Conservation (phyloP, 2,329 filamentous ascomycete species). For the Penicillium sp. region DNA sequence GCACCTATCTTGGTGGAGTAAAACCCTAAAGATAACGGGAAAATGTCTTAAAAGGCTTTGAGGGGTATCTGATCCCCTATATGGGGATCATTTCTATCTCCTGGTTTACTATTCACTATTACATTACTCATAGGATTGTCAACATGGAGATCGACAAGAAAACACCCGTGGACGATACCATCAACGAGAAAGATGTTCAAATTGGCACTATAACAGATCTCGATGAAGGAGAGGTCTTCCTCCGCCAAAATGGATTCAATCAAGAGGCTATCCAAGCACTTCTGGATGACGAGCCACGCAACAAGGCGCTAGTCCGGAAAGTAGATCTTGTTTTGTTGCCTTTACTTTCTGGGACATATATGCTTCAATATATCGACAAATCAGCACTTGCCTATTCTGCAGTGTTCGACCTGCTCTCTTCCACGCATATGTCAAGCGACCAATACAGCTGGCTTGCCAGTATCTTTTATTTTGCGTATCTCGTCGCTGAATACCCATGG, state of each 20-base stretch:
- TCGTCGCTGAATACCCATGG: slow-evolving; percentile 48
- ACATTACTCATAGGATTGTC: neutral
- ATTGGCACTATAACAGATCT: slow-evolving; percentile 36
- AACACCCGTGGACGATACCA: neutral
- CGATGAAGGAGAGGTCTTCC: slow-evolving; percentile 52
- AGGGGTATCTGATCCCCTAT: neutral
- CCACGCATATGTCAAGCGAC: slow-evolving; percentile 46
- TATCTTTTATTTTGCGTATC: slow-evolving; percentile 56
- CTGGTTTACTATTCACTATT: neutral
- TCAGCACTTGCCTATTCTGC: slow-evolving; percentile 55
- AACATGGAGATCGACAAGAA: slow-evolving; percentile 14
- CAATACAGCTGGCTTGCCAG: slow-evolving; percentile 56
- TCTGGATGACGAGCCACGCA: slow-evolving; percentile 43
- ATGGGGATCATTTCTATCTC: neutral
- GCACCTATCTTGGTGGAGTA: neutral
- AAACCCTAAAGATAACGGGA: slow-evolving; percentile 12
- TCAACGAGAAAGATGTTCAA: slow-evolving; percentile 23
- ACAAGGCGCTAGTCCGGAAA: slow-evolving; percentile 40
- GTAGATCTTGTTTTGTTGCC: slow-evolving; percentile 55
- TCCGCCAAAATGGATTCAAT: slow-evolving; percentile 50
- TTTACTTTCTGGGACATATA: slow-evolving; percentile 44
- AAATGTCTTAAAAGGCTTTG: neutral
- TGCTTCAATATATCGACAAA: slow-evolving; percentile 59
- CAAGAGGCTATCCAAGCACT: slow-evolving; percentile 46
- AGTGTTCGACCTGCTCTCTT: slow-evolving; percentile 56